A percentile compares a stretch with the other conserved stretches of the same genome.
Conservation (phyloP, 2,329 filamentous ascomycete species). For the Fusarium sp. region DNA sequence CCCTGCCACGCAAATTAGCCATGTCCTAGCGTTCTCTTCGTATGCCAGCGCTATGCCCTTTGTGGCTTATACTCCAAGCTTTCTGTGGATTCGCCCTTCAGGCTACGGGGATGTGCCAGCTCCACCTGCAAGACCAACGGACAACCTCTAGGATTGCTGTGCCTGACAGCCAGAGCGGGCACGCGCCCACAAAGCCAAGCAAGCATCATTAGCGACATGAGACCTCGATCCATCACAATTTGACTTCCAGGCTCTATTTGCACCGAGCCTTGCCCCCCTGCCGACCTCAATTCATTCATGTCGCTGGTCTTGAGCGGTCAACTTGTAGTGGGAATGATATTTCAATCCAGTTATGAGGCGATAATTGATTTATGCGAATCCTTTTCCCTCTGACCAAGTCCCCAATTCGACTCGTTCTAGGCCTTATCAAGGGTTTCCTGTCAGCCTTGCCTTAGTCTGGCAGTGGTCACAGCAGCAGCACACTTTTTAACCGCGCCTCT, state of each 20-base stretch:
- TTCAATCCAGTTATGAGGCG: not conserved
- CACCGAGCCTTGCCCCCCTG: not conserved
- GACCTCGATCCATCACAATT: conserved; percentile 34
- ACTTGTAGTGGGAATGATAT: not conserved
- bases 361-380: conserved; percentile 11
- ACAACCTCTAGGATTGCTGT: conserved; percentile 30
- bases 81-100: conserved; percentile 7
- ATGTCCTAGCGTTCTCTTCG: conserved; percentile 6
- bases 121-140: conserved; percentile 15
- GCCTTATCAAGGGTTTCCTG: conserved; percentile 4
- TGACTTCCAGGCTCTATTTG: not conserved
- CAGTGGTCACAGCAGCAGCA: not conserved
- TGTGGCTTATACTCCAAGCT: conserved; percentile 17
- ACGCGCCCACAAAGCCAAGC: conserved; percentile 30
- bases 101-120: conserved; percentile 6
- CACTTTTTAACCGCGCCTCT: conserved; percentile 24
- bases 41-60: conserved; percentile 28
- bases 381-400: not conserved
- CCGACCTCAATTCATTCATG: not conserved
- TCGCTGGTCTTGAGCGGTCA: not conserved
- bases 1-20: conserved; percentile 34
- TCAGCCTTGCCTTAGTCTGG: conserved; percentile 30
- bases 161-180: conserved; percentile 34
- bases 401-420: not conserved
- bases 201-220: conserved; percentile 22